These are phyloP conservation scores for Canavalia gladiata DNA, from an alignment of 306 rosid genomes.

Conservation along the genomic window DNA sequence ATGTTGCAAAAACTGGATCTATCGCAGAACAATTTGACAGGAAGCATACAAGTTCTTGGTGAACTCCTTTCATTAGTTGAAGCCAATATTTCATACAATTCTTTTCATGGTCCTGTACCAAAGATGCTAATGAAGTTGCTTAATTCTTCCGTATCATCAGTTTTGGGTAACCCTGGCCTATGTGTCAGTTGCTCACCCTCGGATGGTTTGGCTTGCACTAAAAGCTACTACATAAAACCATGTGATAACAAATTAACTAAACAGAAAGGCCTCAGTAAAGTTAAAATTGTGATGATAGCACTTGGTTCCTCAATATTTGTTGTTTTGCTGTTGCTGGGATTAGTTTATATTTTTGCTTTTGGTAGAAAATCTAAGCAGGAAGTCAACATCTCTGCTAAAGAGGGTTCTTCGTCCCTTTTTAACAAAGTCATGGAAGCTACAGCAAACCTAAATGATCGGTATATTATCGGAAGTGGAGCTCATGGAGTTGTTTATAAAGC, in stretches of 20 bases:
- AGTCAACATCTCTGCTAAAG: slow-evolving; percentile 42
- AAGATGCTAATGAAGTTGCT: slow-evolving; percentile 58
- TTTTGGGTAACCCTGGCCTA: slow-evolving; percentile 68
- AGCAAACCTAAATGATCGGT: slow-evolving; percentile 62
- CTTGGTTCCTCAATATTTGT: slow-evolving; percentile 65
- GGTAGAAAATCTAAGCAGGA: slow-evolving; percentile 54
- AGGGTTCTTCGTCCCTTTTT: slow-evolving; percentile 60
- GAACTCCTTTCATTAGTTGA: slow-evolving; percentile 56
- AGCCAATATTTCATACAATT: slow-evolving; percentile 72
- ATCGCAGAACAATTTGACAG: slow-evolving; percentile 81
- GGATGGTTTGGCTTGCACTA: slow-evolving; percentile 51
- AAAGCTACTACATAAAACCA: slow-evolving; percentile 50
- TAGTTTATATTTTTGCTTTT: slow-evolving; percentile 47
- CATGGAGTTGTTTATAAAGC: slow-evolving; percentile 91
- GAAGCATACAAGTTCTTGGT: slow-evolving; percentile 61
- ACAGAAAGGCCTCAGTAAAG: slow-evolving; percentile 51
- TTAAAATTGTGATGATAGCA: slow-evolving; percentile 60
- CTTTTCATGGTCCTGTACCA: slow-evolving; percentile 73
- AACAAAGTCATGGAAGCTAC: slow-evolving; percentile 73
- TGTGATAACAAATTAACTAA: slow-evolving; percentile 58
- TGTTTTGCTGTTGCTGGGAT: slow-evolving; percentile 53
- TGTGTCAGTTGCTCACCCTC: slow-evolving; percentile 63
- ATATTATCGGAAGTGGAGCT: slow-evolving; percentile 86
- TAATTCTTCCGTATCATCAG: slow-evolving; percentile 57
- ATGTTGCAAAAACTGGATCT: slow-evolving; percentile 62